Conservation (phyloP, 2,329 filamentous ascomycete species). For the Xylariaceae sp. region DNA sequence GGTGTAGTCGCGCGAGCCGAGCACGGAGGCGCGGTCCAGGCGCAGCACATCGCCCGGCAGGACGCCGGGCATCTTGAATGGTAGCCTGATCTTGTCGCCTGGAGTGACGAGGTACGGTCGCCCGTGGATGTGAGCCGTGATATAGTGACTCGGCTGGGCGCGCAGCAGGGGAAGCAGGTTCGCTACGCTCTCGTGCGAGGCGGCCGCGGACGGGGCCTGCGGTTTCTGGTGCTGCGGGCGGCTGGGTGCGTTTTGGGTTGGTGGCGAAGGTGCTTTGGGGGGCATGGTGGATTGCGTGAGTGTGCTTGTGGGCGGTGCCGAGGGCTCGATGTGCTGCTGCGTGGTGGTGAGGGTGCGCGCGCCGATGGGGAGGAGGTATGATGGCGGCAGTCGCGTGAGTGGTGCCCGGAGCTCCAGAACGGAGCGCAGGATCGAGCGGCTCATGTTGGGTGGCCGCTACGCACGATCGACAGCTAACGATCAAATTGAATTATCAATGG, state of each 20-base stretch:
- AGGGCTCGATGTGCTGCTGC: conserved; percentile 27
- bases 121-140: conserved; percentile 74
- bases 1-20: conserved; percentile 89
- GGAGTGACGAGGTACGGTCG: conserved; percentile 74
- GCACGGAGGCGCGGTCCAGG: conserved; percentile 74
- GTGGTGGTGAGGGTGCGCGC: conserved; percentile 28
- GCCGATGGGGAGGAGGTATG: conserved; percentile 48
- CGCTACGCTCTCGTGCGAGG: conserved; percentile 18
- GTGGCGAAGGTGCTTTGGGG: neutral
- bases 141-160: conserved; percentile 72
- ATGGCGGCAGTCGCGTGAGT: conserved; percentile 40
- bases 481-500: no score
- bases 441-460: conserved; percentile 35
- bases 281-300: conserved; percentile 8
- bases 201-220: neutral
- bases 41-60: conserved; percentile 80
- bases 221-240: conserved; percentile 22
- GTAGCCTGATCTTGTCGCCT: conserved; percentile 72
- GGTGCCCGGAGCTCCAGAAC: conserved; percentile 55
- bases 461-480: no score
- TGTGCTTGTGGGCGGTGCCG: conserved; percentile 22
- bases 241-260: conserved; percentile 4
- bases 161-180: conserved; percentile 66
- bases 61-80: conserved; percentile 74
- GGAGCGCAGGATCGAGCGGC: conserved; percentile 59